phyloP scores from a whole-genome alignment of 768 basidiomycete species.

The Suillus cothurnatus region DNA sequence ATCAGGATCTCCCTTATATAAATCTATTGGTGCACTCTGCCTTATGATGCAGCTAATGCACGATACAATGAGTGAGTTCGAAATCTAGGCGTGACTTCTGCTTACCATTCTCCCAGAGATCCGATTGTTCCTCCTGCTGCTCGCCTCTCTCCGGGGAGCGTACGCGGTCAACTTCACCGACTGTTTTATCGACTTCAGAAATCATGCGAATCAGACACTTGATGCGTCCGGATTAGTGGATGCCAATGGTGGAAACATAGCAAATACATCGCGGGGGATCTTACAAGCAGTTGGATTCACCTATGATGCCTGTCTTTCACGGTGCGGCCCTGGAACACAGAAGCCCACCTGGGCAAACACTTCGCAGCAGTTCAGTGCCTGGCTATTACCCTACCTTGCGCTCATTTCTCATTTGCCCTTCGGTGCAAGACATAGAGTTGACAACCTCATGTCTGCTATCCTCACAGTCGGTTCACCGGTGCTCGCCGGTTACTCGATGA shows the following conservation, averaged over 20 bases:
- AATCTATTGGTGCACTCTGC: not conserved
- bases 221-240: conserved; percentile 5
- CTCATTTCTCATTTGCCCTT: conserved; percentile 52
- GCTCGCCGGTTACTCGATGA: conserved; percentile 48
- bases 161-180: conserved; percentile 9
- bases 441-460: conserved; percentile 44
- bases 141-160: not conserved
- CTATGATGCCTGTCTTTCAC: not conserved
- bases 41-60: not conserved
- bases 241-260: not conserved
- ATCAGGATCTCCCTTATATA: not conserved
- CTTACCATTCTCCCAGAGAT: conserved; percentile 1
- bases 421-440: conserved; percentile 39
- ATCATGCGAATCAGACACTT: conserved; percentile 1
- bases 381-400: conserved; percentile 53
- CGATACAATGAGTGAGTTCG: not conserved
- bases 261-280: not conserved
- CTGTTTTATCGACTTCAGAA: conserved; percentile 15
- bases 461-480: conserved; percentile 47
- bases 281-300: conserved; percentile 16
- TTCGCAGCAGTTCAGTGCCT: conserved; percentile 41
- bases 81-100: not conserved
- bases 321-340: conserved; percentile 15
- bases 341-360: conserved; percentile 23
- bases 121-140: not conserved